A percentile compares a stretch with the other conserved stretches of the same genome.
phyloP scores from a whole-genome alignment of 768 basidiomycete genomes.

The Phlebiopsis gigantea region DNA sequence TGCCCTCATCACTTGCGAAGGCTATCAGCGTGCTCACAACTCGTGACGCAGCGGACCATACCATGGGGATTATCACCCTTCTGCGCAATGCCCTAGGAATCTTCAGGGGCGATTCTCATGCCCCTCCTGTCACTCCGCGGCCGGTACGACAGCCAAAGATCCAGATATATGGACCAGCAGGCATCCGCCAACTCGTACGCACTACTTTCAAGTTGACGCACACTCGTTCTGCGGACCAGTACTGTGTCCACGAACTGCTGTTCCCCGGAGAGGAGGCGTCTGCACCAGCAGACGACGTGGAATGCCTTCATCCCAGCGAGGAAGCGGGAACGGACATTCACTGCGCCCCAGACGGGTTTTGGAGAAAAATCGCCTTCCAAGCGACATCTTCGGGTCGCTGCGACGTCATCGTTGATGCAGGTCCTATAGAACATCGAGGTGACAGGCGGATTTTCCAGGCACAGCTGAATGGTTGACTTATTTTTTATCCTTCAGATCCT shows the following conservation, averaged over 20 bases:
- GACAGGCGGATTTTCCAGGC: not conserved
- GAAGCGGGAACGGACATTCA: slow-evolving; percentile 54
- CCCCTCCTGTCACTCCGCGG: not conserved
- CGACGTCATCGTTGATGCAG: slow-evolving; percentile 57
- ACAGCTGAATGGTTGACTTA: no score
- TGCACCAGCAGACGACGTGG: slow-evolving; percentile 42
- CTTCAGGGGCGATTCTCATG: slow-evolving; percentile 31
- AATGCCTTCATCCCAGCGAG: slow-evolving; percentile 60
- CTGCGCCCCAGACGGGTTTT: slow-evolving; percentile 53
- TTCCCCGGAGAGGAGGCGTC: slow-evolving; percentile 41
- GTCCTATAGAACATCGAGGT: slow-evolving; percentile 76
- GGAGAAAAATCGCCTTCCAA: slow-evolving; percentile 48
- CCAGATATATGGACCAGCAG: slow-evolving; percentile 77
- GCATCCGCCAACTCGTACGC: slow-evolving; percentile 71
- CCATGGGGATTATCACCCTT: slow-evolving; percentile 67
- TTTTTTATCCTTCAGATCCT: slow-evolving; percentile 56
- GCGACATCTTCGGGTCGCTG: not conserved
- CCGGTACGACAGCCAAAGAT: slow-evolving; percentile 35
- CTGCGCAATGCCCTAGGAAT: slow-evolving; percentile 51
- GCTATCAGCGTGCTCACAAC: not conserved
- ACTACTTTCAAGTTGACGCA: slow-evolving; percentile 64
- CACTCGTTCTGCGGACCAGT: slow-evolving; percentile 53
- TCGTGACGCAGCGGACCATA: slow-evolving; percentile 54
- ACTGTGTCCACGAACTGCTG: slow-evolving; percentile 77
- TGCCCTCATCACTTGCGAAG: not conserved